Conservation (phyloP, 2,329 filamentous ascomycete genomes). For the Chaetomiaceae sp. region DNA sequence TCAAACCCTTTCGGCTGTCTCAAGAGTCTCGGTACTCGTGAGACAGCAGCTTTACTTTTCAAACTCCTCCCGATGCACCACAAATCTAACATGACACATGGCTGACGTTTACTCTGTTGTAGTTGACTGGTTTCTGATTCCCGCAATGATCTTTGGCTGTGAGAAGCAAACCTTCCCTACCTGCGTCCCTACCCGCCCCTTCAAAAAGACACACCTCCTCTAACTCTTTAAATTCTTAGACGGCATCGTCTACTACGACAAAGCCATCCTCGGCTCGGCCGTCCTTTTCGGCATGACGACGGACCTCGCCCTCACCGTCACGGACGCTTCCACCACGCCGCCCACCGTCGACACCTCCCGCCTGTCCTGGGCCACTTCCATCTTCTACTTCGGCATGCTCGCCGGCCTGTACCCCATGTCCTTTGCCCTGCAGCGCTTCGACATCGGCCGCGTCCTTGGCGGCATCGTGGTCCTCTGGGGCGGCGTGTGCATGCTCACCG, state of each 20-base stretch:
- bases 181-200: neutral
- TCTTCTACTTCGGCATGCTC: conserved; percentile 79
- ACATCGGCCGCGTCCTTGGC: conserved; percentile 60
- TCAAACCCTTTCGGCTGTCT: no score
- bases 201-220: neutral
- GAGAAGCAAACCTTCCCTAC: conserved; percentile 12
- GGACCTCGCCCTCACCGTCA: conserved; percentile 58
- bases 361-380: conserved; percentile 70
- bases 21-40: no score
- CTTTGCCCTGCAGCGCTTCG: conserved; percentile 64
- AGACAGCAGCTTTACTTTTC: no score
- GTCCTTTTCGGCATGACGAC: conserved; percentile 72
- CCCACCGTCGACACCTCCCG: conserved; percentile 60
- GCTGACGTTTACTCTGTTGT: no score
- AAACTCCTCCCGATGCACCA: no score
- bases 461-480: conserved; percentile 62
- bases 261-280: conserved; percentile 70
- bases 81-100: no score
- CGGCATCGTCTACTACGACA: conserved; percentile 67
- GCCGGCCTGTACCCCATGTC: conserved; percentile 70
- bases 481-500: conserved; percentile 62
- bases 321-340: conserved; percentile 41
- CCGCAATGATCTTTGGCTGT: conserved; percentile 50
- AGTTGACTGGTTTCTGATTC: conserved; percentile 55
- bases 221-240: conserved; percentile 38